Conservation (phyloP, 768 basidiomycete species). For the Pisolithus sp. region DNA sequence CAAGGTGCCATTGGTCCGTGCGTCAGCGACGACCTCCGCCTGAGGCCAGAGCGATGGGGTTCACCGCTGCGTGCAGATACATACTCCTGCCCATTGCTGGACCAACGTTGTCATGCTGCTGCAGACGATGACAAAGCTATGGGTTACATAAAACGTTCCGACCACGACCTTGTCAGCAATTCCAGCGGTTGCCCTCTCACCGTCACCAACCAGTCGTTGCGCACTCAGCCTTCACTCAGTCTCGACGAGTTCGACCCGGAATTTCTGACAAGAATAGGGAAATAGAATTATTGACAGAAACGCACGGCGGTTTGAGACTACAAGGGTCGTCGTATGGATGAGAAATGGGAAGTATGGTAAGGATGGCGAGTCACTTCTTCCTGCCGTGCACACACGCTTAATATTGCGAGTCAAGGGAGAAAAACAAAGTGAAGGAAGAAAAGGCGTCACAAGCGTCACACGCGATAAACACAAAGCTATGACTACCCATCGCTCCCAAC, state of each 20-base stretch:
- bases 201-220: slow-evolving; percentile 15
- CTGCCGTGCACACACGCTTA: too few species aligned
- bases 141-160: slow-evolving; percentile 30
- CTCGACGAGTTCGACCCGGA: background rate
- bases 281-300: too few species aligned
- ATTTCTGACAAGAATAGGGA: too few species aligned
- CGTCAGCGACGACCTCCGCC: too few species aligned
- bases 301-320: too few species aligned
- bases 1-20: too few species aligned
- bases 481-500: slow-evolving; percentile 7
- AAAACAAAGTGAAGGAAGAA: background rate
- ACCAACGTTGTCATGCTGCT: background rate
- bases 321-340: background rate
- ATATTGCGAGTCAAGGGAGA: background rate
- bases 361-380: too few species aligned
- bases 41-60: too few species aligned
- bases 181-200: slow-evolving; percentile 25
- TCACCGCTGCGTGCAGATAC: too few species aligned
- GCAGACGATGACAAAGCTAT: slow-evolving; percentile 27
- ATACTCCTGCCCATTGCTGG: too few species aligned
- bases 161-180: slow-evolving; percentile 28
- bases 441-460: background rate
- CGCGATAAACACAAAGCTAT: background rate
- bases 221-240: background rate
- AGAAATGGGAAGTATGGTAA: background rate